A percentile compares a stretch with the other conserved stretches of the same genome.
phyloP scores from a whole-genome alignment of 1,139 yeast species.

The Suhomyces bokatorum region DNA sequence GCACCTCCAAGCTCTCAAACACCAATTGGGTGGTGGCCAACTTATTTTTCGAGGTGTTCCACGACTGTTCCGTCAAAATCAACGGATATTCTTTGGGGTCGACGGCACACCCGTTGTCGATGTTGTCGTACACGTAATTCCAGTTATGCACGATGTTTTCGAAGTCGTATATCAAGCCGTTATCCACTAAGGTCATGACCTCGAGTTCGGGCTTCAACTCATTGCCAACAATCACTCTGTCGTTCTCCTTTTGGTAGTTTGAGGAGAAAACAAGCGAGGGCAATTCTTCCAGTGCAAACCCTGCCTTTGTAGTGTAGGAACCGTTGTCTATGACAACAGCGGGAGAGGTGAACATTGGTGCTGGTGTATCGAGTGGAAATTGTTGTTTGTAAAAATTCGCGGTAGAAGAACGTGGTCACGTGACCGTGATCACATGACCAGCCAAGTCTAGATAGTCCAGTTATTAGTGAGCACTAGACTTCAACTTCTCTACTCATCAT shows the following conservation, averaged over 20 bases:
- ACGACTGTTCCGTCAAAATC: constrained; percentile 63
- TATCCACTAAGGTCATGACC: constrained; percentile 61
- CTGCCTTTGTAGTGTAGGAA: constrained; percentile 65
- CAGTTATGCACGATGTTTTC: constrained; percentile 60
- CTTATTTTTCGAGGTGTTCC: constrained; percentile 58
- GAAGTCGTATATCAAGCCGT: constrained; percentile 68
- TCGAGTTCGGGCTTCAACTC: constrained; percentile 51
- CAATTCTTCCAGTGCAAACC: constrained; percentile 63
- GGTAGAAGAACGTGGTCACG: background rate
- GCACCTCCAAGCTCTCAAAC: constrained; percentile 64
- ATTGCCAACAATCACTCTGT: constrained; percentile 42
- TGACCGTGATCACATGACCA: background rate
- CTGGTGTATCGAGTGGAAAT: constrained; percentile 2
- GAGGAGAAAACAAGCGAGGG: constrained; percentile 63
- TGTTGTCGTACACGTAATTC: constrained; percentile 54
- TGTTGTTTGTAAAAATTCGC: constrained; percentile 4
- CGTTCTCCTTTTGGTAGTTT: constrained; percentile 45
- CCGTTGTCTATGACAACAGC: constrained; percentile 74
- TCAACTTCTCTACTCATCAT: background rate
- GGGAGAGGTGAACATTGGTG: constrained; percentile 34
- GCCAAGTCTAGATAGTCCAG: background rate
- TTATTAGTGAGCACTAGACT: background rate
- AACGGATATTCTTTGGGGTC: constrained; percentile 59
- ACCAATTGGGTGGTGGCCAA: constrained; percentile 58
- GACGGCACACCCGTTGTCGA: constrained; percentile 45